Evolutionary conservation across 768 basidiomycete species (phyloP).

Genomic region (Grammothele lineata): DNA sequence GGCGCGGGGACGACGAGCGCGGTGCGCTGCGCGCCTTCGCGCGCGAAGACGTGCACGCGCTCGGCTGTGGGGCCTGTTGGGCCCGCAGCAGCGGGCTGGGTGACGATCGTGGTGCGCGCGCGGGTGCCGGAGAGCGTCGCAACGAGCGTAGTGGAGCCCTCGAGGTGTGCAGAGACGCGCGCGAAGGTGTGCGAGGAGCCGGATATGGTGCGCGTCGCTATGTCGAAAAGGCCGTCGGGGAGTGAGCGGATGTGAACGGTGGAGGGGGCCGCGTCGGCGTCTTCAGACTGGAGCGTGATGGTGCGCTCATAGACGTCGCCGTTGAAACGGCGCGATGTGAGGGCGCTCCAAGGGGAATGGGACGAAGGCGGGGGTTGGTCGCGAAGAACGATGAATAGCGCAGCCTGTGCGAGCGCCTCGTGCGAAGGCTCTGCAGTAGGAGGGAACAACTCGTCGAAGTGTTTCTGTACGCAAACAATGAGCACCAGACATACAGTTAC

Average conservation of each 20-base stretch:
- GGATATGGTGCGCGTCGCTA: slow-evolving; percentile 40
- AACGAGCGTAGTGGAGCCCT: slow-evolving; percentile 46
- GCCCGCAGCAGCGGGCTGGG: slow-evolving; percentile 54
- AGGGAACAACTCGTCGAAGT: slow-evolving; percentile 79
- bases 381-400: slow-evolving; percentile 68
- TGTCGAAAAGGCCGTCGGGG: slow-evolving; percentile 33
- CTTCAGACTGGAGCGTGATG: slow-evolving; percentile 60
- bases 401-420: slow-evolving; percentile 72
- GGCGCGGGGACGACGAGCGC: slow-evolving; percentile 60
- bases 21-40: slow-evolving; percentile 48
- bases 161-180: slow-evolving; percentile 54
- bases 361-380: slow-evolving; percentile 40
- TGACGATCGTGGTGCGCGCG: slow-evolving; percentile 64
- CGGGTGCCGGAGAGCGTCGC: slow-evolving; percentile 49
- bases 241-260: slow-evolving; percentile 36
- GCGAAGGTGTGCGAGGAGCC: slow-evolving; percentile 34
- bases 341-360: slow-evolving; percentile 62
- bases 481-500: neutral
- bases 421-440: slow-evolving; percentile 52
- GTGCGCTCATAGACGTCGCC: slow-evolving; percentile 64
- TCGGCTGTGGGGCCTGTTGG: slow-evolving; percentile 51
- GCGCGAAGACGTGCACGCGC: slow-evolving; percentile 68
- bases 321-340: slow-evolving; percentile 75
- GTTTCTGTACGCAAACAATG: slow-evolving; percentile 50
- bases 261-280: slow-evolving; percentile 29